These are phyloP conservation scores for Carex littledalei DNA, from an alignment of 176 grass and related monocot genomes.

Conservation along the genomic window DNA sequence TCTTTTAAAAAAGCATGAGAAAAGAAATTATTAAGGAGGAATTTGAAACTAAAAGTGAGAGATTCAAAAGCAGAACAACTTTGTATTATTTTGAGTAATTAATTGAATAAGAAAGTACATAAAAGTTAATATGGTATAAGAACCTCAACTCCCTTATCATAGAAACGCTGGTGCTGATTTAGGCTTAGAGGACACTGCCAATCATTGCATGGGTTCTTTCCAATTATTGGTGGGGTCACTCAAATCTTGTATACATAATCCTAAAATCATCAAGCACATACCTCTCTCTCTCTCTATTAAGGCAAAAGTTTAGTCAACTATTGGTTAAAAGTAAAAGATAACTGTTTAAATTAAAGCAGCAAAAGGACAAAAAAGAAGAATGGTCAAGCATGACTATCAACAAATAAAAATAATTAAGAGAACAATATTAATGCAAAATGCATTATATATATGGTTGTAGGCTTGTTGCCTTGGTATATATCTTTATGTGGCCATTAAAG, in stretches of 20 bases:
- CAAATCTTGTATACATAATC: conserved; percentile 5
- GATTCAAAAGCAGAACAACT: background rate
- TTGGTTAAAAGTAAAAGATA: background rate
- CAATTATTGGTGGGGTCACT: conserved; percentile 14
- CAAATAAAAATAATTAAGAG: background rate
- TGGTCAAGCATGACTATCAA: background rate
- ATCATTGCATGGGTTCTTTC: background rate
- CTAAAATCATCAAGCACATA: background rate
- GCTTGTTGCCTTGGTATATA: background rate
- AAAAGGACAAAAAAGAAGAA: background rate
- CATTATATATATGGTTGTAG: background rate
- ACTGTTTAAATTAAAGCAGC: background rate
- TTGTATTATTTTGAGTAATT: background rate
- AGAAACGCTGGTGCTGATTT: background rate
- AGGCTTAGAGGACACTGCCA: background rate
- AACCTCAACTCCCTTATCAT: background rate
- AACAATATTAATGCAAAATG: background rate
- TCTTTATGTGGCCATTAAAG: background rate
- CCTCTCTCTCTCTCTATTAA: background rate
- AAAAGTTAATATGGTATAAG: background rate
- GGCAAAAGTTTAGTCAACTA: background rate
- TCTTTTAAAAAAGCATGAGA: background rate
- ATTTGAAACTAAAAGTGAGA: background rate
- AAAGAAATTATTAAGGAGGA: background rate
- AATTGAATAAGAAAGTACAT: background rate